Percentiles rank a stretch among this genome's conserved stretches.
phyloP scores from a whole-genome alignment of 1,284 basidiomycete species.

The Cutaneotrichosporon mucoides region DNA sequence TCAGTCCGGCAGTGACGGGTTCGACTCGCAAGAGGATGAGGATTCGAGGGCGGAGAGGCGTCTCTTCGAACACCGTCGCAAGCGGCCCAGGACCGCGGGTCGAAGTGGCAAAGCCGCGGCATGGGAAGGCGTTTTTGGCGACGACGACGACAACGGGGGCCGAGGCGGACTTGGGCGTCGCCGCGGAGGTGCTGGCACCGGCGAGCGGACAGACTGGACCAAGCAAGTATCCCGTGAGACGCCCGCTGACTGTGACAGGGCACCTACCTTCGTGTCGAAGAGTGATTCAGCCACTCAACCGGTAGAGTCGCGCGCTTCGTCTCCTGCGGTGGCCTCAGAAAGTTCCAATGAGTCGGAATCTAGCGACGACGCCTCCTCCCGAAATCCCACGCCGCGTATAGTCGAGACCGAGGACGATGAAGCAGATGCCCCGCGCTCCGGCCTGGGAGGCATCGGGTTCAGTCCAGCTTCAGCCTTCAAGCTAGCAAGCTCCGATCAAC shows the following conservation, averaged over 20 bases:
- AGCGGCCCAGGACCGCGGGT: constrained; percentile 60
- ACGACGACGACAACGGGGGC: constrained; percentile 56
- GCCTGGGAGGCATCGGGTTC: background rate
- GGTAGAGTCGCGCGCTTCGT: no score
- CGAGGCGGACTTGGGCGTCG: constrained; percentile 10
- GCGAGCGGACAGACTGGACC: constrained; percentile 61
- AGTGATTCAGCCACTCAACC: background rate
- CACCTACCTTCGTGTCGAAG: constrained; percentile 60
- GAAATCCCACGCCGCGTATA: constrained; percentile 25
- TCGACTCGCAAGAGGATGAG: constrained; percentile 57
- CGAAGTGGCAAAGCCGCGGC: constrained; percentile 66
- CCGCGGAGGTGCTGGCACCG: constrained; percentile 25
- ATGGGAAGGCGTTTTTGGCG: constrained; percentile 77
- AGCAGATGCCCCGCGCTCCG: background rate
- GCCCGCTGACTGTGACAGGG: constrained; percentile 41
- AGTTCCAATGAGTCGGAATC: constrained; percentile 3
- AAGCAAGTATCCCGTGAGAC: constrained; percentile 50
- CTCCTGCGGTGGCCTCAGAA: constrained; percentile 1
- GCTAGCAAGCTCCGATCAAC: background rate
- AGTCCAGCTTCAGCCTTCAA: background rate
- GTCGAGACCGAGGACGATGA: constrained; percentile 3
- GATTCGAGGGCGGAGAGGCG: constrained; percentile 71
- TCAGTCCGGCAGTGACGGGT: constrained; percentile 52
- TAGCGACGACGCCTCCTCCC: background rate
- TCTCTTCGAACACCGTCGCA: constrained; percentile 69